Evolutionary conservation across 345 rosid genomes (phyloP).

Genomic region (Rhodamnia argentea): DNA sequence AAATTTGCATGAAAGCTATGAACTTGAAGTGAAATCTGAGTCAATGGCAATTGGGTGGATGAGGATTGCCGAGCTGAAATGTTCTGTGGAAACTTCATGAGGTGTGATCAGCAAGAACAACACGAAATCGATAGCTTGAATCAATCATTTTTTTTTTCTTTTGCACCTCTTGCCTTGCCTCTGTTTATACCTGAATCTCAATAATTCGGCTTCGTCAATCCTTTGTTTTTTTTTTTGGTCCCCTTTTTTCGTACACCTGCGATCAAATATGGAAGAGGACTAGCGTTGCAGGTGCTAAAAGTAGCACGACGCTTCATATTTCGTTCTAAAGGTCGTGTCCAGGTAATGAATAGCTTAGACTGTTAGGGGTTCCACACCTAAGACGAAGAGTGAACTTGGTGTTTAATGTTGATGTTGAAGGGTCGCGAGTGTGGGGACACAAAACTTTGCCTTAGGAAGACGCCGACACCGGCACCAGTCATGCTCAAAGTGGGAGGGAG

Average conservation of each 20-base stretch:
- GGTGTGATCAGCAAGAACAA: background rate
- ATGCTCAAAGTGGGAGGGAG: background rate
- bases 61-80: background rate
- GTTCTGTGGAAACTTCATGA: background rate
- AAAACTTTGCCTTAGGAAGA: background rate
- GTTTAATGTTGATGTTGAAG: background rate
- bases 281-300: background rate
- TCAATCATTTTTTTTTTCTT: background rate
- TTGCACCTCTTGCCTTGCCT: background rate
- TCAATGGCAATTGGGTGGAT: background rate
- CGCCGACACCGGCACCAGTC: background rate
- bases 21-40: background rate
- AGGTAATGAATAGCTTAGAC: background rate
- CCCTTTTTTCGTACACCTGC: background rate
- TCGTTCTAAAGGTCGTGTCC: background rate
- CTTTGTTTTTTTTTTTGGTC: background rate
- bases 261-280: background rate
- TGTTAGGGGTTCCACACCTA: background rate
- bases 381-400: background rate
- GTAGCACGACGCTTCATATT: background rate
- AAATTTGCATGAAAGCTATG: background rate
- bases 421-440: background rate
- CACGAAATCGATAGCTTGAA: background rate
- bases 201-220: background rate
- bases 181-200: background rate